These are phyloP conservation scores for Picocystis salinarum DNA, from an alignment of 139 green algal genomes.

Conservation along the genomic window DNA sequence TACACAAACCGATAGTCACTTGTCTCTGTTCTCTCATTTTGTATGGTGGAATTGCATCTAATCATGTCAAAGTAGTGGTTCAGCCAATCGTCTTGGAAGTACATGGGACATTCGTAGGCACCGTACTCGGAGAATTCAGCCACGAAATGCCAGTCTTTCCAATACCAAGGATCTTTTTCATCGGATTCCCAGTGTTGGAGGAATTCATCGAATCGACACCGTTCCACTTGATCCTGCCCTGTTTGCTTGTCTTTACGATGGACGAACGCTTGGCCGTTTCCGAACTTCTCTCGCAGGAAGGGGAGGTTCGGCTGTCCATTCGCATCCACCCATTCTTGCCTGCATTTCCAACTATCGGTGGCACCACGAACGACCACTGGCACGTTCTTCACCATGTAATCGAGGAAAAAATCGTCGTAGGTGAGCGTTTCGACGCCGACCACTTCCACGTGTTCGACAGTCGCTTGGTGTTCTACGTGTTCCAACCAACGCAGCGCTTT, in stretches of 20 bases:
- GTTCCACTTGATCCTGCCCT: not conserved
- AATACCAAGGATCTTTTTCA: conserved; percentile 31
- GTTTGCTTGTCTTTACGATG: conserved; percentile 27
- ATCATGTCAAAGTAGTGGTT: conserved; percentile 54
- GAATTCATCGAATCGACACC: conserved; percentile 13
- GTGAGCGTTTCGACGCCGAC: conserved; percentile 16
- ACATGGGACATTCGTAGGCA: conserved; percentile 38
- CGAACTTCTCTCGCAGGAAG: conserved; percentile 16
- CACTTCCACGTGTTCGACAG: conserved; percentile 7
- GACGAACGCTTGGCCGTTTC: conserved; percentile 15
- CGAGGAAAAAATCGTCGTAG: conserved; percentile 28
- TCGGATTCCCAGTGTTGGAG: conserved; percentile 1
- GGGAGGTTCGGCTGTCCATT: conserved; percentile 14
- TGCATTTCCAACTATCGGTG: conserved; percentile 18
- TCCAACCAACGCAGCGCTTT: too few species aligned
- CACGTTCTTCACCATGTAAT: conserved; percentile 39
- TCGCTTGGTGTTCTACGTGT: too few species aligned
- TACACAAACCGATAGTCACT: conserved; percentile 74
- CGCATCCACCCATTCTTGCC: conserved; percentile 18
- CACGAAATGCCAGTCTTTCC: conserved; percentile 81
- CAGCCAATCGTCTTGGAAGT: conserved; percentile 71
- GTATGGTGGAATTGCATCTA: conserved; percentile 1
- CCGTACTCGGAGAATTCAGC: conserved; percentile 34
- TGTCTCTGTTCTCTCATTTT: conserved; percentile 4
- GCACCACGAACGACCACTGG: conserved; percentile 38